Conservation (phyloP, 441 rosid species). For the Pelargonium fulgidum region DNA sequence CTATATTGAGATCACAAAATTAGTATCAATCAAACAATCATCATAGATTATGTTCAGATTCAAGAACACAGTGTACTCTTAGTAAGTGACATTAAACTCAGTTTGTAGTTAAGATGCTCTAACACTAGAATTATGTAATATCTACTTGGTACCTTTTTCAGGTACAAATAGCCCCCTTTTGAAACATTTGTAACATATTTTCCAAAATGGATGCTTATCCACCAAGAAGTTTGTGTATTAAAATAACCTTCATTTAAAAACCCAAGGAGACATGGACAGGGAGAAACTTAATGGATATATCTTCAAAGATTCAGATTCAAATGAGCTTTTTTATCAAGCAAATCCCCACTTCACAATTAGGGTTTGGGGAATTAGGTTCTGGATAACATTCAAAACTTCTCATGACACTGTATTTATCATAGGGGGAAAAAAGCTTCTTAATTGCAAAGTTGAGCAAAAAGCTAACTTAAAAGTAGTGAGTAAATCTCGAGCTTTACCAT, state of each 20-base stretch:
- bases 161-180: no score
- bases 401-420: not conserved
- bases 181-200: no score
- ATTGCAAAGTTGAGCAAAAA: not conserved
- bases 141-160: no score
- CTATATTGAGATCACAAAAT: no score
- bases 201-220: not conserved
- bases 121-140: no score
- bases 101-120: no score
- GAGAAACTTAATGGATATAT: no score
- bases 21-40: no score
- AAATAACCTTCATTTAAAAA: not conserved
- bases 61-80: no score
- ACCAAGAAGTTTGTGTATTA: not conserved
- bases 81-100: no score
- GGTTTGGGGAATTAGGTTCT: not conserved
- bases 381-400: not conserved
- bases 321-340: not conserved
- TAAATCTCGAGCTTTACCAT: not conserved
- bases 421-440: not conserved
- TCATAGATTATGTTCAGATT: no score
- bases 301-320: not conserved
- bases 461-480: constrained; percentile 8
- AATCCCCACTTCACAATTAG: not conserved
- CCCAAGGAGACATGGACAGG: not conserved